Evolutionary conservation across 805 yeast genomes (phyloP), one percentile per base, ranked within the genome.

Genomic region (Lipomyces mesembrius): DNA sequence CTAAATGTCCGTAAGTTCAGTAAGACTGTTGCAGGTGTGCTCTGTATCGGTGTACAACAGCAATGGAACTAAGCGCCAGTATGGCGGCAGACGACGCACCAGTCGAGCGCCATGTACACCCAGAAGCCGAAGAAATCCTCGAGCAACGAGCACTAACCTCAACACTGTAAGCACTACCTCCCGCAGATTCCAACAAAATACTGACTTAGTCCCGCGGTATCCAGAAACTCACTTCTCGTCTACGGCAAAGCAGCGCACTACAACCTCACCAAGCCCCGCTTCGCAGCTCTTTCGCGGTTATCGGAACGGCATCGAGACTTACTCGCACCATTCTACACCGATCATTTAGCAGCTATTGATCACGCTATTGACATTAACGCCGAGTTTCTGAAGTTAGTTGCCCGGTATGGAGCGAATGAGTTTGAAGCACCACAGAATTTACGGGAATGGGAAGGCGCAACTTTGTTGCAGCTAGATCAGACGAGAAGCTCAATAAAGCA

Each of bases 401-500:
- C 72, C 20, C 56, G 49, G n/a, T 64, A 68, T 11, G 75, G 71
- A 3, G 70, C 69, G 14, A 63, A 59, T 54, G 66, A 64, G 29
- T 73, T 74, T 63, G 72, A 61, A 9, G 73, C 75, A 7, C 74
- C 74, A 8, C 67, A 64, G 25, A 72, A 73, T 29, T 29, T 58
- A 32, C 29, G 39, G 20, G 60, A 61, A 20, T 72, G 75, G 69
- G 54, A 57, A n/a, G 54, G 63, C 17, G 54, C 66, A 9, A 64
- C 69, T 12, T 52, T 59, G 37, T 11, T 60, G 2, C 69, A 67
- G 54, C 39, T 63, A 2, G 71, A 63, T 22, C 68, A 68, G 25
- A 57, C 71, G 2, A 46, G 57, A 46, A 55, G 67, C 43, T 62
- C 70, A 9, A 22, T 94, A 43, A 87, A 92, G 61, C 97, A 92